These are phyloP conservation scores for Aspergillus pseudoviridinutans DNA, from an alignment of 2,329 filamentous ascomycete genomes.

Conservation along the genomic window DNA sequence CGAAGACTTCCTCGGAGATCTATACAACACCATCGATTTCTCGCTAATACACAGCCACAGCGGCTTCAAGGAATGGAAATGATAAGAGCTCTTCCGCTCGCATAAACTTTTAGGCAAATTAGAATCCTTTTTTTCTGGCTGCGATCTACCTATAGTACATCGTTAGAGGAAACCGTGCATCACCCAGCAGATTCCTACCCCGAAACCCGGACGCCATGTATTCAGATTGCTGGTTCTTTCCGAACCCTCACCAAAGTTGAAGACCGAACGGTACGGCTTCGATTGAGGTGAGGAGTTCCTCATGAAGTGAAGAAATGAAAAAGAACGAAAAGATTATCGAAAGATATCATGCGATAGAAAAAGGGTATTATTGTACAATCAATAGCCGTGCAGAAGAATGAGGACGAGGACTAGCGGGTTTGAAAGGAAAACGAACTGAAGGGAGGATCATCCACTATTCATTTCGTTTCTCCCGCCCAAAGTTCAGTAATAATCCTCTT, in stretches of 20 bases:
- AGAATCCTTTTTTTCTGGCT: neutral
- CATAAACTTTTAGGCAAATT: neutral
- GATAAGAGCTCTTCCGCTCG: neutral
- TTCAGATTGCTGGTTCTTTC: neutral
- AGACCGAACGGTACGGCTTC: slow-evolving; percentile 10
- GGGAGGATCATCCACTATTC: neutral
- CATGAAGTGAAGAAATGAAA: slow-evolving; percentile 1
- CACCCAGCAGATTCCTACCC: slow-evolving; percentile 11
- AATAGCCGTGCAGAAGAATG: neutral
- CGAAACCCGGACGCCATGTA: slow-evolving; percentile 15
- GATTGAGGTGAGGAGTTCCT: slow-evolving; percentile 10
- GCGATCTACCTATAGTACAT: slow-evolving; percentile 7
- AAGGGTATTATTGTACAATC: neutral
- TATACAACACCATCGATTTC: slow-evolving; percentile 21
- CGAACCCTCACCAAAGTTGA: slow-evolving; percentile 7
- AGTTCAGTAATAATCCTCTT: slow-evolving; percentile 32
- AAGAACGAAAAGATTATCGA: slow-evolving; percentile 1
- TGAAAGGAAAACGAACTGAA: neutral
- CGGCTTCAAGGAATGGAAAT: neutral
- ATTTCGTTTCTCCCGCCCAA: neutral
- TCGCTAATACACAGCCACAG: slow-evolving; percentile 15
- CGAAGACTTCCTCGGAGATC: slow-evolving; percentile 25
- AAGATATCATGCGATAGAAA: neutral
- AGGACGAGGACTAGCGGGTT: neutral
- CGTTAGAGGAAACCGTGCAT: neutral